Evolutionary conservation across 495 filamentous ascomycete genomes (phyloP), one percentile per base, ranked within the genome.

Genomic region (Letharia lupina): DNA sequence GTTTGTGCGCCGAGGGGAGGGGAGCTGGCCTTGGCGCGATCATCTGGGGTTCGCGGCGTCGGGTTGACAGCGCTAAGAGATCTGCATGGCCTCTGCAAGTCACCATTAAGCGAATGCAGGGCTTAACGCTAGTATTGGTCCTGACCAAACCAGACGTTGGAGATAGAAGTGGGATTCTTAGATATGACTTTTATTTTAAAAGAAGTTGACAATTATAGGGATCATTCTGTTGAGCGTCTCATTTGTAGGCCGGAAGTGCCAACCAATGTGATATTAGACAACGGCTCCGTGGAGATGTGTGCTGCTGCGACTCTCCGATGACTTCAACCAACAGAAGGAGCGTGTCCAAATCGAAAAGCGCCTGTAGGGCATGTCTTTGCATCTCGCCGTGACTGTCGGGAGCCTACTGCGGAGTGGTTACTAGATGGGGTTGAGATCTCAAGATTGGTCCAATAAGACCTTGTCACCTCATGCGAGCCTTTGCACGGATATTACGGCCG

Each of bases 21-120:
- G 54, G 54, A 57, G 33, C 54, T 57, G 31, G 13, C 10, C 52
- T 56, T 56, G 52, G 52, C 52, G 31, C 5, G 28, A 12, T 16
- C 44, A 47, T 47, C 13, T 33, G 10, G 50, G 28, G 4, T 52
- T 52, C 11, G 23, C 48, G 48, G 48, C n/a, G n/a, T 31, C 12
- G 23, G 28, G 5, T 35, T 56, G 52, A 37, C 15, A 37, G 54
- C 33, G 10, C 33, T 37, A 33, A 31, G 12, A 56, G 52, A 57
- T 57, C 54, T 57, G 33, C 33, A 37, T 37, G 54, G 4, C 28
- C 23, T 35, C 52, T 57, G 33, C 33, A 57, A 57, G 33, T 37
- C 54, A 57, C 37, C 54, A 18, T 37, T 57, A 35, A 37, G 54
- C 54, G 54, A 57, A 57, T 57, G 31, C 33, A 57, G 12, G 28